A percentile compares a stretch with the other conserved stretches of the same genome.
phyloP scores from a whole-genome alignment of 805 yeast species.

The Scheffersomyces lignosus region DNA sequence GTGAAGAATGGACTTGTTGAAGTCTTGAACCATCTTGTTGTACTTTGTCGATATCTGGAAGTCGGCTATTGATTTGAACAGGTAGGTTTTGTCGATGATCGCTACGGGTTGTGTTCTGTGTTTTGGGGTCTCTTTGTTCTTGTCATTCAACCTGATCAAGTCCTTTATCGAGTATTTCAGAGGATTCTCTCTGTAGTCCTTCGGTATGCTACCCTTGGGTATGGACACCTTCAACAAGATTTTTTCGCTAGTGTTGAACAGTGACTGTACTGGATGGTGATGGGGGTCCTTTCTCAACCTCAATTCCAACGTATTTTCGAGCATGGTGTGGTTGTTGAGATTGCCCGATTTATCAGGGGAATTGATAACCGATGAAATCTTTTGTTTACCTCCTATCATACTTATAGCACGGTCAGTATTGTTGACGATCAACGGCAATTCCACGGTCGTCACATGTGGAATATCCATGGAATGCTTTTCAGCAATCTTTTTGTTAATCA shows the following conservation, averaged over 20 bases:
- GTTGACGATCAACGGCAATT: slow-evolving; percentile 71
- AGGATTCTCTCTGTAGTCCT: slow-evolving; percentile 29
- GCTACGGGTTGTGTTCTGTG: slow-evolving; percentile 61
- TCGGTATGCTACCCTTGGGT: slow-evolving; percentile 53
- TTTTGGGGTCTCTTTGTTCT: slow-evolving; percentile 18
- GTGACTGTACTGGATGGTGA: slow-evolving; percentile 66
- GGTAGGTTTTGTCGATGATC: slow-evolving; percentile 63
- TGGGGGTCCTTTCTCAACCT: slow-evolving; percentile 41
- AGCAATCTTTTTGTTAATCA: slow-evolving; percentile 30
- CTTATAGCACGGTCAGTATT: slow-evolving; percentile 61
- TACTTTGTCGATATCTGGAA: slow-evolving; percentile 71
- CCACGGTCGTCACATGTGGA: slow-evolving; percentile 74
- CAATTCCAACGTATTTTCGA: slow-evolving; percentile 41
- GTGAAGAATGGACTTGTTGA: slow-evolving; percentile 24
- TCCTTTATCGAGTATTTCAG: slow-evolving; percentile 43
- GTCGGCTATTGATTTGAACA: slow-evolving; percentile 85
- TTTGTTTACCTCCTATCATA: slow-evolving; percentile 65
- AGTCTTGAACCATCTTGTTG: slow-evolving; percentile 38
- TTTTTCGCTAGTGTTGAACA: slow-evolving; percentile 53
- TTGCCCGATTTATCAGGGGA: slow-evolving; percentile 24
- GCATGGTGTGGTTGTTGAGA: slow-evolving; percentile 19
- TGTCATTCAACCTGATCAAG: slow-evolving; percentile 35
- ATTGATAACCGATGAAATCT: slow-evolving; percentile 43
- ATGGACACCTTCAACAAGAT: slow-evolving; percentile 57
- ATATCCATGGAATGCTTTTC: slow-evolving; percentile 64